Percentiles rank a stretch among this genome's conserved stretches.
These are phyloP conservation scores for Botrytis paeoniae DNA, from an alignment of 2,329 filamentous ascomycete genomes.

Conservation along the genomic window DNA sequence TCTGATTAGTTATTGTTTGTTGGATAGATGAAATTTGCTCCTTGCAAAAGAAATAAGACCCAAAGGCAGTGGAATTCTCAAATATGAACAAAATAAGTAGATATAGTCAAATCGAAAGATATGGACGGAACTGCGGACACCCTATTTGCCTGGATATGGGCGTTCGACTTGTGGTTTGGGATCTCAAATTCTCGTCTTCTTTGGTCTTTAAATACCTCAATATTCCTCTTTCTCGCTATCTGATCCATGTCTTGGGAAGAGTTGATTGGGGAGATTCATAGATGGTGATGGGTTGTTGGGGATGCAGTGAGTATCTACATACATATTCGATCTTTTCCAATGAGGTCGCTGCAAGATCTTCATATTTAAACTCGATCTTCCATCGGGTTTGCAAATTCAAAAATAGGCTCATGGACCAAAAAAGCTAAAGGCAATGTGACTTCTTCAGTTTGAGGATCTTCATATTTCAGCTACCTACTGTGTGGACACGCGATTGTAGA, in stretches of 20 bases:
- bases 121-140: no score
- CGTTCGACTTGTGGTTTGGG: background rate
- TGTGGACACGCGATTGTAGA: no score
- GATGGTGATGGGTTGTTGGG: background rate
- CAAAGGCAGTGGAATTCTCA: no score
- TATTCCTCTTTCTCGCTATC: background rate
- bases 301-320: background rate
- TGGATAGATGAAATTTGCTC: no score
- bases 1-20: no score
- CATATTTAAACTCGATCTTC: background rate
- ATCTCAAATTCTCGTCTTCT: fast-evolving
- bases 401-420: no score
- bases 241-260: background rate
- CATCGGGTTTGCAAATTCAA: no score
- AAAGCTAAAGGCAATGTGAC: no score
- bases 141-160: fast-evolving
- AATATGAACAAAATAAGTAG: no score
- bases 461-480: no score
- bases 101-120: background rate
- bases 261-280: background rate
- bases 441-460: no score
- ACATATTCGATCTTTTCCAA: background rate
- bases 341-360: background rate
- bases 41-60: no score
- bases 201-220: background rate